phyloP scores from a whole-genome alignment of 768 basidiomycete genomes.

The Trametes gibbosa region DNA sequence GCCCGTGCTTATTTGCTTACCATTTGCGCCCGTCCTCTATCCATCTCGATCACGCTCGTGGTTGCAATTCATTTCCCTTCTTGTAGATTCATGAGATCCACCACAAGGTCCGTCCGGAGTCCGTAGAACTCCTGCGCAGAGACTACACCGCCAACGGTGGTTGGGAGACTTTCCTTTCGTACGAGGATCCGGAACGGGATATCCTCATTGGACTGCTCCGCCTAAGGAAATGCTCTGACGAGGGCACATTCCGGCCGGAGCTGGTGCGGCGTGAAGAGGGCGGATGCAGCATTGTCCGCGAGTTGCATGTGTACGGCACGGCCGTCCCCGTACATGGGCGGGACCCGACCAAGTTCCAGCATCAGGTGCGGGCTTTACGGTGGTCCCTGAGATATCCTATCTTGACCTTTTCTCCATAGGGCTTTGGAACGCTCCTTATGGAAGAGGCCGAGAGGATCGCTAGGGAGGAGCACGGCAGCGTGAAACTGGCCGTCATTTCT shows the following conservation, averaged over 20 bases:
- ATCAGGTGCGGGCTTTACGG: conserved; percentile 52
- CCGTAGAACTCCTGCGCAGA: conserved; percentile 89
- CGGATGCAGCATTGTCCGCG: conserved; percentile 88
- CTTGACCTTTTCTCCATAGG: conserved; percentile 42
- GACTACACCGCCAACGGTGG: conserved; percentile 98
- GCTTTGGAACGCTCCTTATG: conserved; percentile 96
- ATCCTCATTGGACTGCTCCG: conserved; percentile 93
- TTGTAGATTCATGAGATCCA: conserved; percentile 95
- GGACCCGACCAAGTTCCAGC: conserved; percentile 98
- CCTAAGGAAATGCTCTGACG: conserved; percentile 92
- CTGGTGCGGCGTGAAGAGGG: conserved; percentile 71
- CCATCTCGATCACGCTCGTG: conserved; percentile 3
- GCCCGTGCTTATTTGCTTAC: conserved; percentile 5
- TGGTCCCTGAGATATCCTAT: neutral
- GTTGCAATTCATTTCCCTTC: neutral
- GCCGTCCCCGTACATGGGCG: conserved; percentile 96
- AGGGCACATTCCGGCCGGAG: conserved; percentile 95
- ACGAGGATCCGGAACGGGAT: conserved; percentile 96
- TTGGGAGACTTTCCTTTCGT: conserved; percentile 99
- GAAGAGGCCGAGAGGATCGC: conserved; percentile 99
- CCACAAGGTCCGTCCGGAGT: conserved; percentile 93
- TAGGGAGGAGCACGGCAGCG: conserved; percentile 92
- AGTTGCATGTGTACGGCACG: conserved; percentile 97
- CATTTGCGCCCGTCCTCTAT: neutral
- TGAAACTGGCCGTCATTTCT: conserved; percentile 96